These are phyloP conservation scores for Trifolium subterraneum DNA, from an alignment of 306 rosid species.

Conservation along the genomic window DNA sequence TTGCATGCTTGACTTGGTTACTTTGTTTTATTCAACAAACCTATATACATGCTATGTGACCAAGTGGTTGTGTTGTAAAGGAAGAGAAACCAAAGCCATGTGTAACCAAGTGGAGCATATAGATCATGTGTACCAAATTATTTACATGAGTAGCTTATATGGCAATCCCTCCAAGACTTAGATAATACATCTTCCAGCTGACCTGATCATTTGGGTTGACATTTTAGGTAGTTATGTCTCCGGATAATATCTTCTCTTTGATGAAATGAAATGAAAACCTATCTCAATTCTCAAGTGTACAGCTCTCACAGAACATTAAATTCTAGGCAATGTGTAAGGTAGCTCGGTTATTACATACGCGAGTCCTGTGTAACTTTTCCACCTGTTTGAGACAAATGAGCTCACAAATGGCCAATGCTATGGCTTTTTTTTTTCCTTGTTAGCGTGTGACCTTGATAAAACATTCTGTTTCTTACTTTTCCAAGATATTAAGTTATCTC, in stretches of 20 bases:
- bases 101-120: background rate
- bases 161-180: background rate
- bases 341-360: background rate
- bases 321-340: constrained; percentile 1
- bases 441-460: background rate
- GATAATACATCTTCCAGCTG: background rate
- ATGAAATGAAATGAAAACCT: constrained; percentile 4
- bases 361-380: background rate
- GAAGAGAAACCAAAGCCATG: background rate
- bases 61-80: constrained; percentile 23
- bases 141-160: constrained; percentile 3
- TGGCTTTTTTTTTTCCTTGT: background rate
- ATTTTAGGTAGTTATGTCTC: constrained; percentile 5
- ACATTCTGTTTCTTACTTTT: background rate
- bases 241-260: background rate
- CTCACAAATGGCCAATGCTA: background rate
- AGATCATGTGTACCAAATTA: background rate
- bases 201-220: background rate
- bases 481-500: background rate
- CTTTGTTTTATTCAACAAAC: constrained; percentile 18
- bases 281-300: constrained; percentile 3
- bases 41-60: background rate
- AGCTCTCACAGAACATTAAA: background rate
- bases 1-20: constrained; percentile 23
- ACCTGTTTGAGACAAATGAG: background rate